Conservation (phyloP, 352 stramenopile genomes). For the Phytophthora rubi region DNA sequence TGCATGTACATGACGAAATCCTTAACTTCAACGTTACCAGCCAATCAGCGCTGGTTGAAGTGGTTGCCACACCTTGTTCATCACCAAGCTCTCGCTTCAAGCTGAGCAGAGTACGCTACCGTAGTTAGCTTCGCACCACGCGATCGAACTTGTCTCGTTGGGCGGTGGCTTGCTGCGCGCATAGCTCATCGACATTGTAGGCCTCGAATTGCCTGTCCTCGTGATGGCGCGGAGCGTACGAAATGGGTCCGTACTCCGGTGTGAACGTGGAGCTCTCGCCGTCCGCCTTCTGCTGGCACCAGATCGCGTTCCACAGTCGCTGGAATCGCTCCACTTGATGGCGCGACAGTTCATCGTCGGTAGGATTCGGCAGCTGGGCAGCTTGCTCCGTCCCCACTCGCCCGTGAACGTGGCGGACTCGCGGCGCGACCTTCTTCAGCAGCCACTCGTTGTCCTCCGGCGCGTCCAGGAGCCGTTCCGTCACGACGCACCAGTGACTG, state of each 20-base stretch:
- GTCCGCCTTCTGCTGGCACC: conserved; percentile 39
- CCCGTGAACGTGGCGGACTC: conserved; percentile 70
- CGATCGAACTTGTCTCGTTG: conserved; percentile 46
- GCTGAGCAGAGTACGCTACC: not conserved
- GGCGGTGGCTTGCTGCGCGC: conserved; percentile 38
- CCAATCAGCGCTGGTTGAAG: conserved; percentile 18
- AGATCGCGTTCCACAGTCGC: conserved; percentile 55
- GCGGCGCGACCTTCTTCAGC: conserved; percentile 55
- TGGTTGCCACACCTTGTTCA: not conserved
- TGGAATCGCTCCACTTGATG: conserved; percentile 59
- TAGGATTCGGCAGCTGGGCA: conserved; percentile 56
- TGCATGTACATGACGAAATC: not conserved
- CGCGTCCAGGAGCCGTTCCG: conserved; percentile 63
- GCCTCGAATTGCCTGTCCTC: conserved; percentile 38
- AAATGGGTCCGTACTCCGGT: conserved; percentile 73
- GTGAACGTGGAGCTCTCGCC: conserved; percentile 57
- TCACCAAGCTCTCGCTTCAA: not conserved
- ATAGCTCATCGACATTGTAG: conserved; percentile 63
- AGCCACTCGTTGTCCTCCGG: conserved; percentile 52
- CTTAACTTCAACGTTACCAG: conserved; percentile 17
- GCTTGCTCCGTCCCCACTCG: conserved; percentile 59
- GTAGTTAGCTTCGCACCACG: not conserved
- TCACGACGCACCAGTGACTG: conserved; percentile 70
- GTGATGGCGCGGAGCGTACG: conserved; percentile 55
- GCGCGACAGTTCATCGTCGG: conserved; percentile 31